Evolutionary conservation across 495 filamentous ascomycete species (phyloP), one percentile per base, ranked within the genome.

Genomic region (Xylaria telfairii): DNA sequence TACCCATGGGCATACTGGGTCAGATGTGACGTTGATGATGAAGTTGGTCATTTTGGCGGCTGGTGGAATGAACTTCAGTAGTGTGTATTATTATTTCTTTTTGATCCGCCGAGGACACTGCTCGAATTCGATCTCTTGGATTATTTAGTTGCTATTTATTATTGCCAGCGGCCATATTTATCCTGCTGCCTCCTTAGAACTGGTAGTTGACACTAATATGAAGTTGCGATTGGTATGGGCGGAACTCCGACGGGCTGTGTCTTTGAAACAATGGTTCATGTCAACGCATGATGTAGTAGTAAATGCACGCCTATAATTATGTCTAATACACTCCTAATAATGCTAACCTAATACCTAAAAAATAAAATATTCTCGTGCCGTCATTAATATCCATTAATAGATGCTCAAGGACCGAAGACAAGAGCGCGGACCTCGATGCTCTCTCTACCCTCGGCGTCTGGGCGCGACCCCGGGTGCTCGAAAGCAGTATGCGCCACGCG

Each of bases 381-480:
- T n/a, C 44, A 46, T 46, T n/a, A 39, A 19, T 54, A 24, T 32
- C 30, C 46, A 8, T 12, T 10, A 6, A 13, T 3, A 26, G 17
- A 9, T 13, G 12, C 28, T 83, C 72, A 92, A 24, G 81, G 79
- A 0, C 93, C 93, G 86, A 96, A 95, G 13, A 97, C 90, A 80
- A 97, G 83, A 21, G 93, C 91, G 76, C 93, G 85, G 21, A 97
- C 92, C 79, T 96, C 93, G 79, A 97, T 95, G 78, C 93, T 96
- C 86, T 96, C 92, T 76, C 91, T 84, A 21, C 81, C 81, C 75
- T 84, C 84, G 17, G 85, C 89, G 30, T 86, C 91, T 39, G 83
- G 80, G 34, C 86, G 84, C 19, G 90, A 92, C 74, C 88, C 83
- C 37, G 89, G 89, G 81, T 97, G 91, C 65, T 82, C 82, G 84